phyloP scores from a whole-genome alignment of 2,329 filamentous ascomycete species.

The Fusarium poae region DNA sequence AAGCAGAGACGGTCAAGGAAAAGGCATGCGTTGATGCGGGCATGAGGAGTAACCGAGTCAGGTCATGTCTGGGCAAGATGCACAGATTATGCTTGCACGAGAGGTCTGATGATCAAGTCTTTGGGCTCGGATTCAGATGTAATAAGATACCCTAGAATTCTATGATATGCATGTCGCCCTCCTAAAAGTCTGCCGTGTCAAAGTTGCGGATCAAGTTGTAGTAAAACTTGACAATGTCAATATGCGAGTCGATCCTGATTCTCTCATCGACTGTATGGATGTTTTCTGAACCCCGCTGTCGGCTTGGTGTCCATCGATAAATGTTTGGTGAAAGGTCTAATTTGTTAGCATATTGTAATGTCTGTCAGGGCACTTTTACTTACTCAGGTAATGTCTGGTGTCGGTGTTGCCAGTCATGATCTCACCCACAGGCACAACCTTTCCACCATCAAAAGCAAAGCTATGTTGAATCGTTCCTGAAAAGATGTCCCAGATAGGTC shows the following conservation, averaged over 20 bases:
- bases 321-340: conserved; percentile 52
- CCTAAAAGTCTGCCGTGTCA: conserved; percentile 54
- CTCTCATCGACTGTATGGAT: conserved; percentile 61
- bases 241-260: conserved; percentile 55
- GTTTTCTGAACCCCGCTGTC: conserved; percentile 43
- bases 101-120: conserved; percentile 3
- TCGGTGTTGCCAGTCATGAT: conserved; percentile 61
- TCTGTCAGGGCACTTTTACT: conserved; percentile 10
- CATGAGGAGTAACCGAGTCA: neutral
- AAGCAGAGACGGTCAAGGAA: conserved; percentile 16
- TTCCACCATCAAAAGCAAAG: conserved; percentile 60
- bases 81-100: conserved; percentile 6
- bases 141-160: conserved; percentile 12
- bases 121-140: neutral
- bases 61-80: conserved; percentile 1
- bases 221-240: conserved; percentile 60
- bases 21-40: neutral
- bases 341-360: conserved; percentile 1
- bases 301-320: conserved; percentile 60
- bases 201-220: conserved; percentile 60
- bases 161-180: conserved; percentile 3
- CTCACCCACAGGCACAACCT: conserved; percentile 65
- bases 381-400: conserved; percentile 58
- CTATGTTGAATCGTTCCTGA: conserved; percentile 64
- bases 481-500: conserved; percentile 61